Evolutionary conservation across 257 asterid species (phyloP), one percentile per base, ranked within the genome.

Genomic region (Perilla frutescens): DNA sequence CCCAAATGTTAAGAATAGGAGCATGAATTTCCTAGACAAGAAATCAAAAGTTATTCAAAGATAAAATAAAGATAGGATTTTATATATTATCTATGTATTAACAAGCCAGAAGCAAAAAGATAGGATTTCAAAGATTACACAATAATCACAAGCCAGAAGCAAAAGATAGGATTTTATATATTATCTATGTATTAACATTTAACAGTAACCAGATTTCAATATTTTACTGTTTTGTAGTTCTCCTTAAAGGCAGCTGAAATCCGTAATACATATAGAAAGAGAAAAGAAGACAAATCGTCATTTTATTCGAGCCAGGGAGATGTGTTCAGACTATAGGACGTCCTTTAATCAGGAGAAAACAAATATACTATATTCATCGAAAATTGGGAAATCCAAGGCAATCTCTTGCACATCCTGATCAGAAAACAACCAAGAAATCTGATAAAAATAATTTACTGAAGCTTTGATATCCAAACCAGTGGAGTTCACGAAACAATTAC

Each of bases 1-100:
- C 96, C 97, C 97, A 92, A 64, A 87, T 62, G 72, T 81, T 89
- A 65, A 95, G 90, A 76, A 92, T 72, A 34, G 96, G 97, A 50
- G 97, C 97, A 82, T 95, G 99, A 72, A 90, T 83, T 57, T 92
- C 97, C 99, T 95, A 74, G 68, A 68, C 65, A 71, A 44, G 69
- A 84, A 68, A 20, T 45, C 32, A 75, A 59, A 54, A 7, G 51
- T 73, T 66, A 77, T 32, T 45, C n/a, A 10, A 50, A 39, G n/a
- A 29, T 12, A 71, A 39, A 73, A 32, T 8, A 64, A 13, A 66
- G n/a, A n/a, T n/a, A n/a, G n/a, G n/a, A n/a, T n/a, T n/a, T n/a
- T n/a, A n/a, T n/a, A n/a, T n/a, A n/a, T n/a, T n/a, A n/a, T n/a
- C n/a, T n/a, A n/a, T n/a, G n/a, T n/a, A n/a, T n/a, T n/a, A n/a